phyloP scores from a whole-genome alignment of 2,329 filamentous ascomycete genomes.

The Ceratocystiopsis sp. region DNA sequence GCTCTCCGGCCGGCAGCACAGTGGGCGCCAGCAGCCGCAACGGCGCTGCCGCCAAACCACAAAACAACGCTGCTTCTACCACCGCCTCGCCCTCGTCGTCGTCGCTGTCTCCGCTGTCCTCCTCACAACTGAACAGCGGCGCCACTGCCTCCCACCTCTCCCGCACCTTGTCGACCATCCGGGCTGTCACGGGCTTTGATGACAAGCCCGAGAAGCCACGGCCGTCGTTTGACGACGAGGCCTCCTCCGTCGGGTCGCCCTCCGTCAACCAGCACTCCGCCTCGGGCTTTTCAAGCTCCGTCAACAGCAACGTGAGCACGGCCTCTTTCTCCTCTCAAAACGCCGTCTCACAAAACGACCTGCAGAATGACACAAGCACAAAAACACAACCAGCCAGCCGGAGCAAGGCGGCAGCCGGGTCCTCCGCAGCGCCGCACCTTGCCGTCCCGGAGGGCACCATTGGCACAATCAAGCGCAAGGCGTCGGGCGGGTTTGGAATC shows the following conservation, averaged over 20 bases:
- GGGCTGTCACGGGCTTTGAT: conserved; percentile 39
- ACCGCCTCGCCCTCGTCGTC: neutral
- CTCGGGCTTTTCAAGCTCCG: conserved; percentile 38
- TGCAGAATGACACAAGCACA: no score
- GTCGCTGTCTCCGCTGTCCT: no score
- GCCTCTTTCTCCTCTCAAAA: conserved; percentile 22
- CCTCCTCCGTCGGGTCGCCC: conserved; percentile 20
- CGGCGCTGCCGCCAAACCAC: no score
- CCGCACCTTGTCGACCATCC: conserved; percentile 31
- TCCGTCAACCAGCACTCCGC: conserved; percentile 19
- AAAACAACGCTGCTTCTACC: neutral
- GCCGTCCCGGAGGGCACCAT: no score
- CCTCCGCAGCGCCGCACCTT: neutral
- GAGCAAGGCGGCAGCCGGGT: neutral
- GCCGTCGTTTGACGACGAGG: conserved; percentile 25
- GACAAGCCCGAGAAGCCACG: conserved; percentile 12
- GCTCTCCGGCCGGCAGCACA: no score
- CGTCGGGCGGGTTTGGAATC: no score
- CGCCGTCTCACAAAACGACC: conserved; percentile 10
- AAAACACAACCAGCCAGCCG: no score
- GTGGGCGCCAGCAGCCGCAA: no score
- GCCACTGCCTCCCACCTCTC: conserved; percentile 10
- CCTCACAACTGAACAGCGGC: conserved; percentile 9
- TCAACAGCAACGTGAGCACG: conserved; percentile 35
- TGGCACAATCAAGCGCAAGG: no score